phyloP scores from a whole-genome alignment of 2,329 filamentous ascomycete genomes.

The Atkinsonella texensis region DNA sequence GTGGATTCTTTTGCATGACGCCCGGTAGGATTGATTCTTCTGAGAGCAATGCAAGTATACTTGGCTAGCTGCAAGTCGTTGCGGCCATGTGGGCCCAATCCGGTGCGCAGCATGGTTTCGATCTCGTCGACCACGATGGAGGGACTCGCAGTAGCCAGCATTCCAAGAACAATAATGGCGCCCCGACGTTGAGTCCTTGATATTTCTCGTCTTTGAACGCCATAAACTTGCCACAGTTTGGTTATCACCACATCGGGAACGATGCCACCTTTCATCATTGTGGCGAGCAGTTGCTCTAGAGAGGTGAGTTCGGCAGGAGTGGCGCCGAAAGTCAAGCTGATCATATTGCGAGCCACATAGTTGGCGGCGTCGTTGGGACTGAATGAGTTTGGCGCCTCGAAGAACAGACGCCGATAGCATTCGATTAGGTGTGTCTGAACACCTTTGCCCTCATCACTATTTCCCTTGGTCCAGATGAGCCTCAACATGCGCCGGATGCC shows the following conservation, averaged over 20 bases:
- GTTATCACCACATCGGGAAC: conserved; percentile 76
- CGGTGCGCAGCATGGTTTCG: conserved; percentile 85
- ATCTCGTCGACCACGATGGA: conserved; percentile 92
- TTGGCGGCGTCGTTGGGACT: conserved; percentile 83
- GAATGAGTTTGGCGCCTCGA: conserved; percentile 85
- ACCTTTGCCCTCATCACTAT: conserved; percentile 96
- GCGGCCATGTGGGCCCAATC: conserved; percentile 68
- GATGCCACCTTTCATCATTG: conserved; percentile 92
- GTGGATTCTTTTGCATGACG: conserved; percentile 65
- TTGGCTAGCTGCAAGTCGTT: conserved; percentile 81
- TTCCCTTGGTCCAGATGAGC: conserved; percentile 98
- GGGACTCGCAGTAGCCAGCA: conserved; percentile 86
- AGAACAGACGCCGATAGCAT: conserved; percentile 91
- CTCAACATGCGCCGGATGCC: conserved; percentile 94
- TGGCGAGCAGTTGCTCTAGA: conserved; percentile 84
- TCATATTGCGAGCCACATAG: conserved; percentile 97
- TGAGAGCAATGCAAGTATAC: conserved; percentile 87
- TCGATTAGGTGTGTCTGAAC: conserved; percentile 95
- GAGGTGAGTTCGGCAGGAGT: conserved; percentile 92
- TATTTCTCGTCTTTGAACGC: conserved; percentile 85
- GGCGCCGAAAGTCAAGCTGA: conserved; percentile 91
- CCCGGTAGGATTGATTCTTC: conserved; percentile 77
- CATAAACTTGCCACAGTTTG: conserved; percentile 97
- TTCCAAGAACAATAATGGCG: conserved; percentile 90
- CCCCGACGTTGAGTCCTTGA: conserved; percentile 83